Base-by-base conservation (phyloP, 352 stramenopile genomes). In the Pythium apleroticum region DNA sequence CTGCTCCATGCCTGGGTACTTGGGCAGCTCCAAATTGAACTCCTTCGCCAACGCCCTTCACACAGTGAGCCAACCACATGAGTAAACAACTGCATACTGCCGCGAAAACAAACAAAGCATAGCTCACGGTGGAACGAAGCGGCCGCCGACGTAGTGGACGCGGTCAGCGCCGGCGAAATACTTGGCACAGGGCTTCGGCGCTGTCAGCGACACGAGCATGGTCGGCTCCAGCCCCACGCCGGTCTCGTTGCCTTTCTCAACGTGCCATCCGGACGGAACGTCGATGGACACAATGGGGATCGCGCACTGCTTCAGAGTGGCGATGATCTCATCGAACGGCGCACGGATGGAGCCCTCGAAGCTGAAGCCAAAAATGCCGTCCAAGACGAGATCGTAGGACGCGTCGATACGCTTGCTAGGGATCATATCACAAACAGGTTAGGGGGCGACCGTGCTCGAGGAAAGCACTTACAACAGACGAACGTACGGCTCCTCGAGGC, bases 341-440 rank as follows among this genome's bases (percentile, higher is more conserved):
- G 90, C 66, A 52, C 96, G 88, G 58, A 96, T 82, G 10, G 67
- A 78, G 3, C 97, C 97, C 41, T 80, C 75, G 65, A 95, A 99
- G 53, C 93, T 98, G 79, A 99, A 99, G 6, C 98, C 98, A 81
- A 99, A 99, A 48, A 99, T 97, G 8, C 92, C 93, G 72, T 99
- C 98, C 9, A 99, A 71, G 35, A 99, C 91, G n/a, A 98, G 53
- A 63, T 97, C 86, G 65, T 89, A 98, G 15, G 76, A 22, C 1
- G 60, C 43, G 43, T 92, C 78, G n/a, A 95, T 33, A 28, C 71
- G 57, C 19, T 71, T 50, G 0, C 84, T 69, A 39, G n/a, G 22
- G 11, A 33, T n/a, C 11, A 28, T 91, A 31, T 6, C 30, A 46
- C 11, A 20, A 10, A 39, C 12, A 24, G 35, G 15, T 14, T 41